phyloP scores from a whole-genome alignment of 2,329 filamentous ascomycete genomes.

The Pyrenochaeta sp. region DNA sequence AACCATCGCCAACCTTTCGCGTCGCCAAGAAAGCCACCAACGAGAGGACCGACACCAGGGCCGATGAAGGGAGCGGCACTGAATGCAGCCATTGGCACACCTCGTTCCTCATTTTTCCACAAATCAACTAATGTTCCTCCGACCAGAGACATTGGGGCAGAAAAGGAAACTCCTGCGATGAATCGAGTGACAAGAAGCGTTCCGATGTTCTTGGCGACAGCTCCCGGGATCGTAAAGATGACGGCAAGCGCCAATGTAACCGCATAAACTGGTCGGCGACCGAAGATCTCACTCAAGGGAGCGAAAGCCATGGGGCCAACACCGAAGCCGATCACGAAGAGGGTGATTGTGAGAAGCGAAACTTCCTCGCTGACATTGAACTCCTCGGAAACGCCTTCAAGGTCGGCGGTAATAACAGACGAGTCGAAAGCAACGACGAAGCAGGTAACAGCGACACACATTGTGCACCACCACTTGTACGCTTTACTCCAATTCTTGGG shows the following conservation, averaged over 20 bases:
- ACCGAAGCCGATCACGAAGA: constrained; percentile 85
- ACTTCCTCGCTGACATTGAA: constrained; percentile 78
- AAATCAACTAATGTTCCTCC: constrained; percentile 84
- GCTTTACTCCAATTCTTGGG: constrained; percentile 85
- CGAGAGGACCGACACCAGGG: constrained; percentile 71
- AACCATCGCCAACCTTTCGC: constrained; percentile 80
- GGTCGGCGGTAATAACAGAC: constrained; percentile 79
- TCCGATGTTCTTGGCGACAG: constrained; percentile 76
- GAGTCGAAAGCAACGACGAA: constrained; percentile 63
- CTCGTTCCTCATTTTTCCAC: constrained; percentile 85
- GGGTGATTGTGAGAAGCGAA: constrained; percentile 72
- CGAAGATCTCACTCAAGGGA: constrained; percentile 78
- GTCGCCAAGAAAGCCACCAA: constrained; percentile 77
- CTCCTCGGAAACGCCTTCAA: constrained; percentile 68
- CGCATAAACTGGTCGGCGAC: constrained; percentile 74
- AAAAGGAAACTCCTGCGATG: constrained; percentile 85
- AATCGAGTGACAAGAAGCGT: constrained; percentile 79
- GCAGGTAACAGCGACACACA: constrained; percentile 74
- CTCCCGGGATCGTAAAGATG: constrained; percentile 82
- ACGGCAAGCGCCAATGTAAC: constrained; percentile 74
- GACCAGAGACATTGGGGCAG: constrained; percentile 85
- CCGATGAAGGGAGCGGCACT: constrained; percentile 84
- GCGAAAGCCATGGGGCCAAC: constrained; percentile 83
- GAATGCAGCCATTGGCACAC: constrained; percentile 87
- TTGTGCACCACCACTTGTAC: constrained; percentile 81